Evolutionary conservation across 148 eudicot genomes (phyloP).

Genomic region (Amaranthus cruentus): DNA sequence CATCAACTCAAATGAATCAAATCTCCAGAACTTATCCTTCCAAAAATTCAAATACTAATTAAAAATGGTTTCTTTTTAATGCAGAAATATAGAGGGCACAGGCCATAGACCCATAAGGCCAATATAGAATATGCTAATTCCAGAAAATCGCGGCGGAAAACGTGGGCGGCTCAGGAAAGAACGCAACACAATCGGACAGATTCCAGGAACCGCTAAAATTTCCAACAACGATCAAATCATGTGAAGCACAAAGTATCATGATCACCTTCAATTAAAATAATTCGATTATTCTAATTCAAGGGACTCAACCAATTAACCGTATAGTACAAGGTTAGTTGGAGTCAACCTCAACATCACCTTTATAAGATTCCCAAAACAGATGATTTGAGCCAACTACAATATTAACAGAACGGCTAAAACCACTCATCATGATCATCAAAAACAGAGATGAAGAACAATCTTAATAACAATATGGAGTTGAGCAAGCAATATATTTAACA

Average conservation of each 20-base stretch:
- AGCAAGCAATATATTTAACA: conserved; percentile 1
- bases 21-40: no score
- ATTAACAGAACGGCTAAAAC: background rate
- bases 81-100: background rate
- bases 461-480: no score
- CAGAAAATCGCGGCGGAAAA: conserved; percentile 1
- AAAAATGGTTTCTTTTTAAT: background rate
- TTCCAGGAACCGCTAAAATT: background rate
- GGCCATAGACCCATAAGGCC: background rate
- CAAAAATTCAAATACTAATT: no score
- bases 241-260: conserved; percentile 2
- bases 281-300: background rate
- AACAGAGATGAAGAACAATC: background rate
- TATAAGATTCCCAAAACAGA: background rate
- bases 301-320: background rate
- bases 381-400: conserved; percentile 16
- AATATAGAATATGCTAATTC: background rate
- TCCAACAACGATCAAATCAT: conserved; percentile 10
- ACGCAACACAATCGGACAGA: conserved; percentile 7
- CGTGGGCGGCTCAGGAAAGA: conserved; percentile 17
- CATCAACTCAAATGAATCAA: no score
- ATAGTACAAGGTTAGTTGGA: conserved; percentile 4
- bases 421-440: conserved; percentile 1
- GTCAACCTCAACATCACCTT: background rate
- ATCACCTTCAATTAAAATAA: background rate